Conservation (phyloP, 2,329 filamentous ascomycete species). For the Purpureocillium lavendulum region DNA sequence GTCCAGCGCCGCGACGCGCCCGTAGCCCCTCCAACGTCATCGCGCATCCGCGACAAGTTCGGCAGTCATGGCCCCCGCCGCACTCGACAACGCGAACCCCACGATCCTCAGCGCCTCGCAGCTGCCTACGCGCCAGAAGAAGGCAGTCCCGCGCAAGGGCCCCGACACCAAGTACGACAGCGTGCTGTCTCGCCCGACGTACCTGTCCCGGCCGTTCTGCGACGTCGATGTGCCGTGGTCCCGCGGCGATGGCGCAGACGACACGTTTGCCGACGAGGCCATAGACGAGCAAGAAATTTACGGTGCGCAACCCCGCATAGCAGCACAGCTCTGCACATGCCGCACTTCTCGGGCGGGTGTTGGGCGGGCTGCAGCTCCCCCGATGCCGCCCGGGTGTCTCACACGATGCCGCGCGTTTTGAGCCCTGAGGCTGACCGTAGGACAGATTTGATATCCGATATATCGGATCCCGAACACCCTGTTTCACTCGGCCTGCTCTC, state of each 20-base stretch:
- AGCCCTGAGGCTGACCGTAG: conserved; percentile 8
- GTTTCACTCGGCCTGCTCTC: conserved; percentile 87
- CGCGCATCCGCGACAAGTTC: neutral
- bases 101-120: conserved; percentile 84
- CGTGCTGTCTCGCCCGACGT: conserved; percentile 35
- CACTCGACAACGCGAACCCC: conserved; percentile 75
- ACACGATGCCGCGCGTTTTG: neutral
- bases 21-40: too few relatives aligned
- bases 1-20: too few relatives aligned
- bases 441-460: conserved; percentile 83
- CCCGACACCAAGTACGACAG: conserved; percentile 39
- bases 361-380: too few relatives aligned
- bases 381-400: too few relatives aligned
- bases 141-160: conserved; percentile 35
- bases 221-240: conserved; percentile 25
- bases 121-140: conserved; percentile 66
- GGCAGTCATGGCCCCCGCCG: conserved; percentile 15
- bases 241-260: conserved; percentile 32
- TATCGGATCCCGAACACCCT: conserved; percentile 94
- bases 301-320: conserved; percentile 44
- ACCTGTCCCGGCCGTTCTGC: conserved; percentile 31
- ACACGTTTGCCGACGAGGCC: conserved; percentile 61
- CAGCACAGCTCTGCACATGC: too few relatives aligned
- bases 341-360: too few relatives aligned
- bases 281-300: conserved; percentile 98